Evolutionary conservation across 441 rosid species (phyloP), one percentile per base, ranked within the genome.

Genomic region (Erodium trifolium): DNA sequence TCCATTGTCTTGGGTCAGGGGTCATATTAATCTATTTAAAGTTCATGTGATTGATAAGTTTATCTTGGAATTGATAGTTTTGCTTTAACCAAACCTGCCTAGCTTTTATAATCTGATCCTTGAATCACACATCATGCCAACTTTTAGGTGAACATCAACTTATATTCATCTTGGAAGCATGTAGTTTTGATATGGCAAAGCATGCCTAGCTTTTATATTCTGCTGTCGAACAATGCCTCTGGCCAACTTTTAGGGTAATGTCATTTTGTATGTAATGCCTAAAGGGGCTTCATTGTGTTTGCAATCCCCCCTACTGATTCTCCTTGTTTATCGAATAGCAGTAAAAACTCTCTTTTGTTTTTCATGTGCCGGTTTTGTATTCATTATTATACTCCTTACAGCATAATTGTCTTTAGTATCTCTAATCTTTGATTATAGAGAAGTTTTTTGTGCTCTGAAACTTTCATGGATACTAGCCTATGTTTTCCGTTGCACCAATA

Each of bases 21-120:
- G 34, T 31, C 34, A 31, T 31, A 13, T 53, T 4, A 53, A n/a
- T 53, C 18, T 53, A n/a, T 53, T 53, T n/a, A 6, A 14, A n/a
- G 60, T n/a, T 53, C 18, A 53, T n/a, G 60, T 53, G 60, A 53
- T 53, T 19, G 60, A 14, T 19, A 53, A 53, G 60, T 51, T 53
- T 4, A 53, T n/a, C 60, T 53, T 53, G 17, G 60, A 53, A n/a
- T 16, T 3, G 18, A n/a, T 3, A 53, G 60, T n/a, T 53, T 53
- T 53, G 18, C 60, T 53, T 3, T 53, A 53, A 53, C 49, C 34
- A 31, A 31, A 31, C 34, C 34, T 31, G 34, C 34, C 34, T 31
- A 2, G 34, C 49, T 9, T 43, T 43, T 12, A 43, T 43, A 12
- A 2, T 43, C 49, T 43, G 49, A 8, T 43, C 12, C 13, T 43